Conservation (phyloP, 2,329 filamentous ascomycete genomes). For the Alternaria arbusti region DNA sequence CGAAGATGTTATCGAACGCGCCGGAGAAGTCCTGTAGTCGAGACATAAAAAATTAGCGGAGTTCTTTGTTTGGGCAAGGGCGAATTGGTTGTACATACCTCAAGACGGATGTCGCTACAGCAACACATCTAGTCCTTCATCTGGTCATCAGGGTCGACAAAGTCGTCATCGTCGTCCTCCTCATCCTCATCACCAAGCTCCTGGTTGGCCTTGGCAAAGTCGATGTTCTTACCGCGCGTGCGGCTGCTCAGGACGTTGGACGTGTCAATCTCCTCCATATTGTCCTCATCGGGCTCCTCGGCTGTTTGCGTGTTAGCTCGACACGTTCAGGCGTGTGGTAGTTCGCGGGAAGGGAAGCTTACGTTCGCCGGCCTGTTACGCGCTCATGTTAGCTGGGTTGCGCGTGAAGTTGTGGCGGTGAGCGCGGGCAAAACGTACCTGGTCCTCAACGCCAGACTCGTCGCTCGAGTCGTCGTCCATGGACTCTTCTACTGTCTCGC, state of each 20-base stretch:
- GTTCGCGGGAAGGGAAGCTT: slow-evolving; percentile 23
- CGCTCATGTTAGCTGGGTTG: slow-evolving; percentile 34
- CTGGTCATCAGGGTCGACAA: slow-evolving; percentile 70
- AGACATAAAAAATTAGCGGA: not conserved
- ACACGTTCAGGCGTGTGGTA: slow-evolving; percentile 9
- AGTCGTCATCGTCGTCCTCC: slow-evolving; percentile 76
- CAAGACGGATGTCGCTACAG: slow-evolving; percentile 12
- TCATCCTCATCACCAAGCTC: slow-evolving; percentile 77
- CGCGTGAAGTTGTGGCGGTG: not conserved
- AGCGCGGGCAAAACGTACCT: slow-evolving; percentile 53
- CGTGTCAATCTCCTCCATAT: slow-evolving; percentile 88
- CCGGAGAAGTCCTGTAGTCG: slow-evolving; percentile 19
- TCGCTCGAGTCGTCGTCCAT: slow-evolving; percentile 71
- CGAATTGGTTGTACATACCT: slow-evolving; percentile 20
- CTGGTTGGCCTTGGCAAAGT: slow-evolving; percentile 88
- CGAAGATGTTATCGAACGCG: slow-evolving; percentile 25
- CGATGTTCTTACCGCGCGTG: slow-evolving; percentile 89
- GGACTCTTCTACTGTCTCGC: slow-evolving; percentile 73
- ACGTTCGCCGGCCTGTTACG: slow-evolving; percentile 43
- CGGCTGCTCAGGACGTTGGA: slow-evolving; percentile 85
- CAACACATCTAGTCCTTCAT: slow-evolving; percentile 65
- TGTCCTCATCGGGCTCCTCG: slow-evolving; percentile 74
- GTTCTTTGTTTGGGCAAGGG: not conserved
- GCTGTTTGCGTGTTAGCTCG: slow-evolving; percentile 47
- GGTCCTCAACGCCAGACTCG: slow-evolving; percentile 68